phyloP scores from a whole-genome alignment of 305 asterid genomes.

The Vinca major region DNA sequence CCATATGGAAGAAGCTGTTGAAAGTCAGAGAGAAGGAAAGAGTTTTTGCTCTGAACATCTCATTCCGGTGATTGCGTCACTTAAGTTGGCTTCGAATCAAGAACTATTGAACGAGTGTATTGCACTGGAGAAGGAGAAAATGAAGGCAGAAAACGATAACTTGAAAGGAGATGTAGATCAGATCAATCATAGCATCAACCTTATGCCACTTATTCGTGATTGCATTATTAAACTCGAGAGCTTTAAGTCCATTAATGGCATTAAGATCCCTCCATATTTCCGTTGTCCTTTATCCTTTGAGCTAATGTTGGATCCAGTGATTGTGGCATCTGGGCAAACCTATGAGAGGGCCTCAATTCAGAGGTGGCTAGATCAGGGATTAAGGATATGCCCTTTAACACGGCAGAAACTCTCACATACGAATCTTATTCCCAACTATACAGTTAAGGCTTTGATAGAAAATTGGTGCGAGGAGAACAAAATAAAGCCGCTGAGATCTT shows the following conservation, averaged over 20 bases:
- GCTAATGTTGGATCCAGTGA: slow-evolving; percentile 81
- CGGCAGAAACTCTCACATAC: slow-evolving; percentile 43
- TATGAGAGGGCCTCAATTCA: slow-evolving; percentile 62
- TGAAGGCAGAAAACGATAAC: slow-evolving; percentile 38
- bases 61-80: slow-evolving; percentile 34
- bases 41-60: slow-evolving; percentile 36
- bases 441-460: slow-evolving; percentile 66
- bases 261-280: slow-evolving; percentile 56
- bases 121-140: slow-evolving; percentile 69
- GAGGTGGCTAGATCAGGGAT: slow-evolving; percentile 80
- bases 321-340: slow-evolving; percentile 89
- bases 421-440: slow-evolving; percentile 59
- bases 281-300: slow-evolving; percentile 73
- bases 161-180: slow-evolving; percentile 28
- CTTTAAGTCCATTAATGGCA: slow-evolving; percentile 35
- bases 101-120: slow-evolving; percentile 62
- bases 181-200: slow-evolving; percentile 28
- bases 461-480: slow-evolving; percentile 69
- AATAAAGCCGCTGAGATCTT: slow-evolving; percentile 25
- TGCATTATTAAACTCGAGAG: slow-evolving; percentile 36
- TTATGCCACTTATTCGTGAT: slow-evolving; percentile 53
- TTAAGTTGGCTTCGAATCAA: slow-evolving; percentile 47
- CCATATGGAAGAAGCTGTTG: slow-evolving; percentile 42
- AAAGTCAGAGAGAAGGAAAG: slow-evolving; percentile 39
- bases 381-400: slow-evolving; percentile 66